Percentiles rank a stretch among this genome's conserved stretches.
Conservation (phyloP, 202 grass and related monocot genomes). For the Panicum hallii region DNA sequence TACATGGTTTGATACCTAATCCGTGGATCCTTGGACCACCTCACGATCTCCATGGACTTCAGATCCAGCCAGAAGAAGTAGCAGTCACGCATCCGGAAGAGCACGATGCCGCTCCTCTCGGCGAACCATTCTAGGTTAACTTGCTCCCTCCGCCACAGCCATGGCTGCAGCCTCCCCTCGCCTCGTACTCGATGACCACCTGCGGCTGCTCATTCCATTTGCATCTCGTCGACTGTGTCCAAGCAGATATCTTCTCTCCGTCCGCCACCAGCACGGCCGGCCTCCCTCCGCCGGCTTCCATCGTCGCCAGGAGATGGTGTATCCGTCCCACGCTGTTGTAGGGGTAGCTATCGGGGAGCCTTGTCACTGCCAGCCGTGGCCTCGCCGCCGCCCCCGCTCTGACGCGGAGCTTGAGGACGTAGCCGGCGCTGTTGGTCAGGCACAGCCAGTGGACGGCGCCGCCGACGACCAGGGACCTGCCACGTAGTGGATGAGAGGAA, state of each 20-base stretch:
- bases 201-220: neutral
- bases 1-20: no score
- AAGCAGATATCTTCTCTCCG: neutral
- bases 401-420: neutral
- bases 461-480: neutral
- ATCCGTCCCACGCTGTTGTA: neutral
- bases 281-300: neutral
- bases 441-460: neutral
- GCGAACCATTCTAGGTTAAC: neutral
- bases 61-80: neutral
- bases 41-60: neutral
- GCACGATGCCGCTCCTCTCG: conserved; percentile 26
- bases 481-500: no score
- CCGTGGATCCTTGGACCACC: neutral
- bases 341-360: neutral
- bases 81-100: neutral
- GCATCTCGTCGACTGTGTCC: neutral
- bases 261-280: neutral
- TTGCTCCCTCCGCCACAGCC: neutral
- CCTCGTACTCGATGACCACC: neutral
- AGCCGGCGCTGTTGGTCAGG: neutral
- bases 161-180: neutral
- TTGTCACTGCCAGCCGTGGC: neutral
- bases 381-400: neutral
- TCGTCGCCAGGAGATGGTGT: neutral